Evolutionary conservation across 2,329 filamentous ascomycete genomes (phyloP), one percentile per base, ranked within the genome.

Genomic region (Penicillium frequentans): DNA sequence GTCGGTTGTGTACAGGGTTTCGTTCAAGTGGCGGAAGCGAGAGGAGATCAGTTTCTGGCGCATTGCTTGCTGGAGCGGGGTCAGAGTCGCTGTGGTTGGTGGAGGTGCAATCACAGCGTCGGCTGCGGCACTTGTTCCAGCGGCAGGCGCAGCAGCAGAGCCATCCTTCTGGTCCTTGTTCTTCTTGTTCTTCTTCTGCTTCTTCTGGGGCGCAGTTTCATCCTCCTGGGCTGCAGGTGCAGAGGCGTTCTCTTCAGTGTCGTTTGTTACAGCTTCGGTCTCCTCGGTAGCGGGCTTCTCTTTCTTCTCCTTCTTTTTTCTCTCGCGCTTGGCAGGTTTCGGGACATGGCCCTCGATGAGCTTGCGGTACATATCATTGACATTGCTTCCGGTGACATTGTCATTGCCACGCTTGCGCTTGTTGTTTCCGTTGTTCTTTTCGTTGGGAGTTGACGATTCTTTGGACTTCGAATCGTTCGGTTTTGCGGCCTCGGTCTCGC

Each of bases 11-110:
- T 99, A 99, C 14, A 99, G 87, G 0, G 91, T 93, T 79, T 99
- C 90, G 75, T 99, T 99, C 60, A 99, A 86, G 76, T 98, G 92
- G 62, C 95, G 91, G 84, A 99, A 99, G 57, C 95, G 92, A 1
- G 95, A 93, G 10, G 93, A 96, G 61, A 96, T 84, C 61, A 99
- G 87, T 80, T 99, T 99, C 71, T 92, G 89, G 60, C 91, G 88
- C 95, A 99, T 99, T 3, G 91, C 87, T 54, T 89, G 86, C 81
- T 99, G 95, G 55, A 99, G 86, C 3, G 95, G 92, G 1, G 95
- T 99, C 69, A 99, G 85, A 66, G 90, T 91, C 21, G 79, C 71
- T 16, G 76, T 75, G 35, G 77, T 67, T 26, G 79, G 75, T 39
- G 80, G 75, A 8, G 76, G 74, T 39, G 77, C 76, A 1, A 72